Conservation (phyloP, 441 rosid genomes). For the Populus hybrid region DNA sequence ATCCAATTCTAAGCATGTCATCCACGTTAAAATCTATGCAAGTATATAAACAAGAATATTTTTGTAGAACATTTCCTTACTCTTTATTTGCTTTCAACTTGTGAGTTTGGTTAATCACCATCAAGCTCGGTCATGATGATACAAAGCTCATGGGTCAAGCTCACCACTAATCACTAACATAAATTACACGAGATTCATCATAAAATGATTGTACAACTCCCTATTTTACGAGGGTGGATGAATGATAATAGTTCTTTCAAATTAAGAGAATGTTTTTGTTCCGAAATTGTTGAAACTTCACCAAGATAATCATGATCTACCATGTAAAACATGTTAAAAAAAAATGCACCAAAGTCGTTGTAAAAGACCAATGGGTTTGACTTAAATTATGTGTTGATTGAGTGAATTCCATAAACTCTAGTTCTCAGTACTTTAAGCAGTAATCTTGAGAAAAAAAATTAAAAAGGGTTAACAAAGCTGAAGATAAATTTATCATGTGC, state of each 20-base stretch:
- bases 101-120: background rate
- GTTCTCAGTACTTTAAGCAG: too few relatives aligned
- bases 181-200: background rate
- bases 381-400: too few relatives aligned
- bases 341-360: too few relatives aligned
- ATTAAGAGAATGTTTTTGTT: background rate
- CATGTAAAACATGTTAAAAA: too few relatives aligned
- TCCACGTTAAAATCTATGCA: background rate
- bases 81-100: background rate
- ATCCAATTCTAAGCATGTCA: background rate
- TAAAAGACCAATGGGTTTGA: too few relatives aligned
- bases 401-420: too few relatives aligned
- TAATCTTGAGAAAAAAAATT: too few relatives aligned
- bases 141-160: background rate
- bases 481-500: too few relatives aligned
- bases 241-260: background rate
- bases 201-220: background rate
- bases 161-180: background rate
- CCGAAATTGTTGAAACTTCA: background rate
- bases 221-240: background rate
- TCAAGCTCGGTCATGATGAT: background rate
- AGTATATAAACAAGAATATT: background rate
- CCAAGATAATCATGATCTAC: too few relatives aligned
- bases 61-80: background rate
- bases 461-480: too few relatives aligned